These are phyloP conservation scores for Diaporthe citrichinensis DNA, from an alignment of 2,329 filamentous ascomycete genomes.

Conservation along the genomic window DNA sequence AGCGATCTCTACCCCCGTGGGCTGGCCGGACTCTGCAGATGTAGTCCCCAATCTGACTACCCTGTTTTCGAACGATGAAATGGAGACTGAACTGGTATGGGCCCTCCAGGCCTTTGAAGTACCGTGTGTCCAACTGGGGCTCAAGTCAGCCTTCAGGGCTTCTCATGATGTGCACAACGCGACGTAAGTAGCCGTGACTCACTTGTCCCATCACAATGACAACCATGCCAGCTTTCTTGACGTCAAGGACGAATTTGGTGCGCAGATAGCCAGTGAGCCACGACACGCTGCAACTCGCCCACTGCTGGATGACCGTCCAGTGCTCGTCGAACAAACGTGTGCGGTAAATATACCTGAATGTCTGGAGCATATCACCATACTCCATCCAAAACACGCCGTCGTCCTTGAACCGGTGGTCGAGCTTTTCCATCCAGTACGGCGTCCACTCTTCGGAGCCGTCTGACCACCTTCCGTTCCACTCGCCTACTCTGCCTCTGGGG, in stretches of 20 bases:
- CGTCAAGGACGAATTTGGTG: conserved; percentile 59
- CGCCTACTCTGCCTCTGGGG: conserved; percentile 56
- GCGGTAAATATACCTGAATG: conserved; percentile 60
- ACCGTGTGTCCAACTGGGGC: conserved; percentile 59
- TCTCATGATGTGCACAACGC: neutral
- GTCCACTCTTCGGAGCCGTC: conserved; percentile 84
- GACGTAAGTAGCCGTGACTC: neutral
- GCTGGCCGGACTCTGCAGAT: conserved; percentile 52
- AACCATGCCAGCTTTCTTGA: conserved; percentile 57
- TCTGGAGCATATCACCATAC: conserved; percentile 60
- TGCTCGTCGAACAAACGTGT: conserved; percentile 61
- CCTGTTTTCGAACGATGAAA: conserved; percentile 57
- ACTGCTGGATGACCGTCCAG: conserved; percentile 62
- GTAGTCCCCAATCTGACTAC: conserved; percentile 47
- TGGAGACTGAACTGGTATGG: conserved; percentile 59
- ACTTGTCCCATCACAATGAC: conserved; percentile 60
- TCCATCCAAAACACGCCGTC: conserved; percentile 70
- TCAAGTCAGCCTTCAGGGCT: neutral
- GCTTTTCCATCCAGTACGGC: conserved; percentile 76
- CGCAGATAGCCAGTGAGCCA: conserved; percentile 62
- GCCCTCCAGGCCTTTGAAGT: conserved; percentile 60
- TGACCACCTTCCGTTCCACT: conserved; percentile 82
- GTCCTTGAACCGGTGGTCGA: conserved; percentile 77
- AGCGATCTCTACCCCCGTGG: conserved; percentile 66
- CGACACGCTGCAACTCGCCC: conserved; percentile 58